phyloP scores from a whole-genome alignment of 1,284 basidiomycete species.

The Mycena citricolor region DNA sequence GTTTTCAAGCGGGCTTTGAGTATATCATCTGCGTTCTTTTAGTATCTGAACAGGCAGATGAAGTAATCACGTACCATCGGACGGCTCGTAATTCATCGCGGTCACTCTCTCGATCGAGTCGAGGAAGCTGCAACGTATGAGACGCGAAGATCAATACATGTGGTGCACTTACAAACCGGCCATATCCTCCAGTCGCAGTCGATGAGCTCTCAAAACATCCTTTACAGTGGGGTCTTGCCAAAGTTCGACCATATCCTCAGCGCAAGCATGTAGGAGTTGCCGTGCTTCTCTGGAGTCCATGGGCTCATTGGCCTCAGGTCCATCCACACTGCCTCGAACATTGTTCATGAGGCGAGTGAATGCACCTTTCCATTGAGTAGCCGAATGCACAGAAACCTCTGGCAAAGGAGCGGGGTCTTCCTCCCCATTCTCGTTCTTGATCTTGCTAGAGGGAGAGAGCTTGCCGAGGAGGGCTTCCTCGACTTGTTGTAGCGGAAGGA shows the following conservation, averaged over 20 bases:
- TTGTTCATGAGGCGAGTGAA: conserved; percentile 28
- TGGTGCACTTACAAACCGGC: conserved; percentile 58
- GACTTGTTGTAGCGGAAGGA: conserved; percentile 58
- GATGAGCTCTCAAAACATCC: conserved; percentile 43
- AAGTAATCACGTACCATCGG: conserved; percentile 51
- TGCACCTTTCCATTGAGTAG: conserved; percentile 39
- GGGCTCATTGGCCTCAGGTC: conserved; percentile 38
- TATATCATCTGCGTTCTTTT: conserved; percentile 68
- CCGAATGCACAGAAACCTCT: conserved; percentile 43
- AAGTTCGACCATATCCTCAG: conserved; percentile 50
- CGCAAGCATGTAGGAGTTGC: conserved; percentile 43
- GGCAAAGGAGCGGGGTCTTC: conserved; percentile 21
- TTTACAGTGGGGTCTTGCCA: conserved; percentile 55
- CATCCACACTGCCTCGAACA: conserved; percentile 34
- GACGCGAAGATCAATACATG: background rate
- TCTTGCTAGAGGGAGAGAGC: conserved; percentile 38
- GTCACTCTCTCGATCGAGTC: conserved; percentile 75
- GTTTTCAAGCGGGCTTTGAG: conserved; percentile 91
- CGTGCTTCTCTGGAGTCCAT: conserved; percentile 43
- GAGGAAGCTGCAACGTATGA: conserved; percentile 41
- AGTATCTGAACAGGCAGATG: background rate
- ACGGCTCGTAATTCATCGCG: conserved; percentile 74
- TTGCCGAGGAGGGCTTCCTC: conserved; percentile 56
- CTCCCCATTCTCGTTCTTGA: conserved; percentile 24
- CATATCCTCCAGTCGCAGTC: conserved; percentile 55